phyloP scores from a whole-genome alignment of 768 basidiomycete genomes.

The Kwoniella botswanensis region DNA sequence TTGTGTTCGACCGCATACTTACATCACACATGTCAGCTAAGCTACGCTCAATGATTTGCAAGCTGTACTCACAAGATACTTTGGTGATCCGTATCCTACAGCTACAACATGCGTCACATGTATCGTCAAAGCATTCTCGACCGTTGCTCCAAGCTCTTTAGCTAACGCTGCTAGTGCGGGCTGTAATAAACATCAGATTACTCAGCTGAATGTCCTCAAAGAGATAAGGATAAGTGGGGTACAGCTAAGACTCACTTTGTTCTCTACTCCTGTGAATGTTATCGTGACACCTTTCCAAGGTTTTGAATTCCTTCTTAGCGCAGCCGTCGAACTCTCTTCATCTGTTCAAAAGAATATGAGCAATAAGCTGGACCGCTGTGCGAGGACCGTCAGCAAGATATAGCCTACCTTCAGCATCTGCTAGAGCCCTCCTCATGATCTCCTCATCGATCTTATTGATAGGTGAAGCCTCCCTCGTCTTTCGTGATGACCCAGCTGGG shows the following conservation, averaged over 20 bases:
- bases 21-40: slow-evolving; percentile 1
- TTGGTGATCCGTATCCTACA: slow-evolving; percentile 76
- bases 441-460: slow-evolving; percentile 48
- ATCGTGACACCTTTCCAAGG: slow-evolving; percentile 41
- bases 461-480: slow-evolving; percentile 28
- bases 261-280: slow-evolving; percentile 50
- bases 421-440: slow-evolving; percentile 36
- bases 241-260: slow-evolving; percentile 38
- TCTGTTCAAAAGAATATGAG: slow-evolving; percentile 21
- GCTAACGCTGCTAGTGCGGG: slow-evolving; percentile 75
- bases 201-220: neutral
- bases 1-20: slow-evolving; percentile 82
- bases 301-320: slow-evolving; percentile 29
- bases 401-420: slow-evolving; percentile 40
- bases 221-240: too few species aligned
- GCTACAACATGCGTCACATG: slow-evolving; percentile 87
- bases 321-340: slow-evolving; percentile 38
- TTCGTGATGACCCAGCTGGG: slow-evolving; percentile 24
- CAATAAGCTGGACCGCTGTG: too few species aligned
- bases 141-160: slow-evolving; percentile 75
- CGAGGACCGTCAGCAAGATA: neutral
- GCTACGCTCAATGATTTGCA: slow-evolving; percentile 5
- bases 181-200: slow-evolving; percentile 59
- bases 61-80: slow-evolving; percentile 69
- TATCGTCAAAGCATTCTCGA: slow-evolving; percentile 76